Evolutionary conservation across 495 filamentous ascomycete genomes (phyloP), one percentile per base, ranked within the genome.

Genomic region (Emericellopsis terricola): DNA sequence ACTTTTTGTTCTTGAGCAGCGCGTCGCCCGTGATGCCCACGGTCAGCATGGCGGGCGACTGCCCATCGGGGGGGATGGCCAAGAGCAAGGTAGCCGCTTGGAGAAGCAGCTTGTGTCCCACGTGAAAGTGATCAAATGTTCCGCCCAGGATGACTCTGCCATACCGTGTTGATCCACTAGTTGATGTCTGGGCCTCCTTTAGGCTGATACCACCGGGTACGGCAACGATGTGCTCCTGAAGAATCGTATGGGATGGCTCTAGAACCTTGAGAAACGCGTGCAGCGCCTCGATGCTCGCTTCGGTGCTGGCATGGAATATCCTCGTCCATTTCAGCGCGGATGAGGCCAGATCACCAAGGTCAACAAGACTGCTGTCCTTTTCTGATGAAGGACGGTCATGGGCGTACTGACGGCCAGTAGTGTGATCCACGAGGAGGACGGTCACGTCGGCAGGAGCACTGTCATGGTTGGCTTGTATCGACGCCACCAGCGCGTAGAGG

Each of bases 61-160:
- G 37, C 1, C 38, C 48, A 3, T 51, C 45, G 2, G 63, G 56
- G 2, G 70, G 65, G 13, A 67, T 50, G 9, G 68, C 57, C 4
- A 87, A 53, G 8, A 81, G 60, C 32, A 94, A 60, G 3, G 78
- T 76, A 7, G 74, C 78, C 44, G 86, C 86, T 6, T 86, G 87
- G 23, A 97, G 62, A 5, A 97, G 69, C 15, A 94, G 64, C 48
- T 94, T 94, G 60, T 97, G 89, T n/a, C 89, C 89, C 18, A 81
- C 69, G 49, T 96, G 89, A 24, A 97, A 70, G 55, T 96, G 82
- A 53, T 97, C 89, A 50, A 96, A 97, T 3, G 89, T 96, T 14
- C 89, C 89, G 28, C 87, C 89, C 20, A 96, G 73, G n/a, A 71
- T 73, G 20, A 92, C 78, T 3, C 55, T 47, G 9, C 48, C 34